Percentiles rank a stretch among this genome's conserved stretches.
Conservation (phyloP, 768 basidiomycete genomes). For the Tephrocybe sp. region DNA sequence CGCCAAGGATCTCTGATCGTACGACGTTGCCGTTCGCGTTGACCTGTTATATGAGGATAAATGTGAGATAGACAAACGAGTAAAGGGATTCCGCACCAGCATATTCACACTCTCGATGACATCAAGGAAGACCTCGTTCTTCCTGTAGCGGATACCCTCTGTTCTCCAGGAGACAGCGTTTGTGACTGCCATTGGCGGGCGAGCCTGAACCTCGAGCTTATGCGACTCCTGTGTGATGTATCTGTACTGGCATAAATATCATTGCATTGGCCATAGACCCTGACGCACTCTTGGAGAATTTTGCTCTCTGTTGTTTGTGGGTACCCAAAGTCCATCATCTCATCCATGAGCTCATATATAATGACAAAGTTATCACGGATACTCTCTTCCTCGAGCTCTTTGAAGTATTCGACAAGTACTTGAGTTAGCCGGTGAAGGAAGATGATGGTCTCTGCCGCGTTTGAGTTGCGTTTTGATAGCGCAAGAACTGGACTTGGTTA, state of each 20-base stretch:
- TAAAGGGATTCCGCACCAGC: constrained; percentile 52
- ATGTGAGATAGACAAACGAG: neutral
- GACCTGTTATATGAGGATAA: constrained; percentile 49
- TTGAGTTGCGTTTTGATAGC: constrained; percentile 91
- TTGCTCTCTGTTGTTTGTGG: constrained; percentile 99
- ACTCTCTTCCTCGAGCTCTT: constrained; percentile 98
- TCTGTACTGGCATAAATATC: constrained; percentile 31
- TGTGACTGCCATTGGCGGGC: constrained; percentile 95
- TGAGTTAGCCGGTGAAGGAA: constrained; percentile 93
- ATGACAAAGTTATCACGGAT: constrained; percentile 99
- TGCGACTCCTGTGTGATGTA: constrained; percentile 99
- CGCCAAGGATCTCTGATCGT: constrained; percentile 96
- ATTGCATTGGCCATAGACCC: neutral
- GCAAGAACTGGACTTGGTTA: constrained; percentile 69
- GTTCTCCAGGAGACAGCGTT: constrained; percentile 99
- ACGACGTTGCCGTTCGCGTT: constrained; percentile 97
- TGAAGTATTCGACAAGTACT: constrained; percentile 98
- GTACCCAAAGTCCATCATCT: constrained; percentile 99
- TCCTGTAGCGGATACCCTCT: constrained; percentile 94
- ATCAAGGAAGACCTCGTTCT: constrained; percentile 99
- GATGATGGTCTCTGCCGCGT: constrained; percentile 93
- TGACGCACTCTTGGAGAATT: constrained; percentile 88
- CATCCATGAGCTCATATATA: constrained; percentile 97
- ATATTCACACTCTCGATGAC: constrained; percentile 98
- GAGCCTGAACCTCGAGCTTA: constrained; percentile 90